phyloP scores from a whole-genome alignment of 805 yeast genomes.

The Yarrowia deformans region DNA sequence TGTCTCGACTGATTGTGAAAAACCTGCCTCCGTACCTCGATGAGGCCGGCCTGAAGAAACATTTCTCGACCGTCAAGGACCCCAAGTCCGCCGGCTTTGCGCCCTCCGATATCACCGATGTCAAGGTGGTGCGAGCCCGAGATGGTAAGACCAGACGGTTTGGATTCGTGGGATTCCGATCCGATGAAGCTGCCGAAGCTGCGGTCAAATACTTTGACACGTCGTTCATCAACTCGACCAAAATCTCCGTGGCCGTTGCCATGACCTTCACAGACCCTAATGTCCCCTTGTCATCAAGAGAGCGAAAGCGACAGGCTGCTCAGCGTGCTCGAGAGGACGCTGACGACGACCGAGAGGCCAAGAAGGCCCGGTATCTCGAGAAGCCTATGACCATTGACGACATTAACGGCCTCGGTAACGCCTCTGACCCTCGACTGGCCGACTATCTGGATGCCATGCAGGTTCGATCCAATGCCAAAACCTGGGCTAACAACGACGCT shows the following conservation, averaged over 20 bases:
- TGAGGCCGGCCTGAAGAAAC: slow-evolving; percentile 73
- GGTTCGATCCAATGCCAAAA: slow-evolving; percentile 69
- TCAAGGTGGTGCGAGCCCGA: slow-evolving; percentile 78
- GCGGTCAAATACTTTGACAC: slow-evolving; percentile 80
- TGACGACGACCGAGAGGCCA: slow-evolving; percentile 44
- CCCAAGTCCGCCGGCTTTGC: slow-evolving; percentile 41
- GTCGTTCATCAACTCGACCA: slow-evolving; percentile 83
- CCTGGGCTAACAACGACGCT: slow-evolving; percentile 70
- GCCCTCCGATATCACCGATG: slow-evolving; percentile 80
- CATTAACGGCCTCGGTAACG: slow-evolving; percentile 38
- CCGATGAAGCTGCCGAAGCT: slow-evolving; percentile 73
- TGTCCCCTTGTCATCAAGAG: slow-evolving; percentile 51
- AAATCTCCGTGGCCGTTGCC: slow-evolving; percentile 80
- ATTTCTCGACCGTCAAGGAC: slow-evolving; percentile 57
- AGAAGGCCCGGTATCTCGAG: slow-evolving; percentile 10
- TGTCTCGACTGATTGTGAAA: slow-evolving; percentile 88
- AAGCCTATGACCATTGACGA: slow-evolving; percentile 53
- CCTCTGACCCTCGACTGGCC: slow-evolving; percentile 58
- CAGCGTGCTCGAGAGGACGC: slow-evolving; percentile 50
- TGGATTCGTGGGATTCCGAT: slow-evolving; percentile 88
- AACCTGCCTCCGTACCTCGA: slow-evolving; percentile 81
- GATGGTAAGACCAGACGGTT: slow-evolving; percentile 90
- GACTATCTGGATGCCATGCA: slow-evolving; percentile 87
- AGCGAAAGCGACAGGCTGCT: slow-evolving; percentile 42
- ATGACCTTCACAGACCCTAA: slow-evolving; percentile 84